Base-by-base conservation (phyloP, 768 basidiomycete genomes). In the Sutorius australiensis region DNA sequence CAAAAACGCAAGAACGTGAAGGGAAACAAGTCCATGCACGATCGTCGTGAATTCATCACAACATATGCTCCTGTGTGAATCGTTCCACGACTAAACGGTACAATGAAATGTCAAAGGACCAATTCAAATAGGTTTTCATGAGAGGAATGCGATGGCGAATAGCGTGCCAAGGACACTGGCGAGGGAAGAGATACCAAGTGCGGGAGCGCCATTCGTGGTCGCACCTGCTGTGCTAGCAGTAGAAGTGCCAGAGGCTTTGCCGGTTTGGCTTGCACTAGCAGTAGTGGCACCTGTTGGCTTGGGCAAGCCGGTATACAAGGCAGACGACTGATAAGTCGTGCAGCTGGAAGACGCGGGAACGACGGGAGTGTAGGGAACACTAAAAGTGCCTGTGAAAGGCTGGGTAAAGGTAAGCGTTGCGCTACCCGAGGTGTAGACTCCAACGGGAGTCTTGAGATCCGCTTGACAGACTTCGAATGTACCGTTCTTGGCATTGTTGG, bases 401-500 rank as follows among this genome's bases (percentile, higher is more conserved):
- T 80, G 79, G 17, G 67, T 54, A 56, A 68, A 81, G 14, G 80
- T 77, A 43, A 63, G 5, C 11, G 73, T 73, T 40, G 60, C 67
- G 19, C 83, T 82, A 46, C 66, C 59, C 1, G 60, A 46, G 37
- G 67, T 68, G 56, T 77, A 80, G 41, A 74, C 48, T n/a, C 87
- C 88, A 10, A 81, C 84, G 58, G 76, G 77, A 19, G 75, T 76
- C 71, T 84, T 82, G 62, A 80, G 75, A 39, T 87, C 88, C 36
- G 83, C 76, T 7, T 79, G 68, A 71, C 90, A 93, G 5, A 76
- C 70, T 60, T 83, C 80, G 72, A 88, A 92, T 9, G 72, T 71
- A 21, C 78, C 80, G 37, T 82, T 73, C 44, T 76, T 58, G 19
- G 83, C 84, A 34, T 72, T 69, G 66, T 76, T 81, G 16, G 91